A percentile compares a stretch with the other conserved stretches of the same genome.
phyloP scores from a whole-genome alignment of 176 grass and related monocot genomes.

The Chloris gayana region DNA sequence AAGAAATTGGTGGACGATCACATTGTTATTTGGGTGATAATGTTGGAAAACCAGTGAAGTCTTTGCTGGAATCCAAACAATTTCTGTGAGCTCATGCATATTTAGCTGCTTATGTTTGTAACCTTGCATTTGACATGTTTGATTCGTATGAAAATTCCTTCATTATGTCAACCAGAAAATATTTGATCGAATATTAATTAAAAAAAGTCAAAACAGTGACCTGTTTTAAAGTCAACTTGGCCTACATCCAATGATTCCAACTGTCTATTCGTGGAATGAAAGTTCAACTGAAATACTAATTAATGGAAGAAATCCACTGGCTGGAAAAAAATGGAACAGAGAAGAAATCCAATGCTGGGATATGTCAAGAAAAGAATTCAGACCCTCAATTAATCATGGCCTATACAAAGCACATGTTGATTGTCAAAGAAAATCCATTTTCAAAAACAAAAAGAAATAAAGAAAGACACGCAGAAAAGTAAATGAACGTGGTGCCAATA shows the following conservation, averaged over 20 bases:
- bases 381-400: background rate
- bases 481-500: conserved; percentile 29
- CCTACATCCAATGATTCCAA: background rate
- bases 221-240: background rate
- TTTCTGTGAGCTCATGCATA: background rate
- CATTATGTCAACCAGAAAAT: background rate
- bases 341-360: background rate
- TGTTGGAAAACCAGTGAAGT: background rate
- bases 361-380: background rate
- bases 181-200: background rate
- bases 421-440: background rate
- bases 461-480: background rate
- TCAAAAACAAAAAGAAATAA: background rate
- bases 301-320: no score
- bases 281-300: background rate
- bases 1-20: background rate
- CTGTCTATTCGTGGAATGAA: background rate
- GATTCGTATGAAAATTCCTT: background rate
- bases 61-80: background rate
- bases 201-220: background rate
- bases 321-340: background rate
- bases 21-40: background rate
- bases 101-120: background rate
- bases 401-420: background rate
- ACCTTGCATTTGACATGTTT: background rate